Evolutionary conservation across 441 rosid species (phyloP).

Genomic region (Mallotus japonicus): DNA sequence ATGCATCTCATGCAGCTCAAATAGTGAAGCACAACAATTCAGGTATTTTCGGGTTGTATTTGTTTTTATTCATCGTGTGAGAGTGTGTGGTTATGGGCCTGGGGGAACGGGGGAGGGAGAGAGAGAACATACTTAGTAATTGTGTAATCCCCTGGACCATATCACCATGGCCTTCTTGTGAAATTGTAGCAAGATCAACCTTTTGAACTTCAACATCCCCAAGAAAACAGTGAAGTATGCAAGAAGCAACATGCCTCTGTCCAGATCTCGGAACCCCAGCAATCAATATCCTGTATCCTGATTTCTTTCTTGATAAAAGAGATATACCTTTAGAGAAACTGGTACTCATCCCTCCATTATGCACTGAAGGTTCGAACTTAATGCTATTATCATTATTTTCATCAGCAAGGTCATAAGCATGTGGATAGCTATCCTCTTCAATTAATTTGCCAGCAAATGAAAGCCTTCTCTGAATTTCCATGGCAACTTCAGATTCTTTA

Average conservation of each 20-base stretch:
- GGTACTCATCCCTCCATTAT: conserved; percentile 28
- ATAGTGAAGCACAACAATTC: neutral
- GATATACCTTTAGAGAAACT: conserved; percentile 35
- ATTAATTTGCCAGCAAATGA: conserved; percentile 55
- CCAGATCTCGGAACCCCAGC: conserved; percentile 84
- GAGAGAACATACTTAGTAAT: conserved; percentile 65
- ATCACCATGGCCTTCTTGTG: conserved; percentile 95
- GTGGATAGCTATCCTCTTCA: conserved; percentile 45
- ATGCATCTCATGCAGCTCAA: conserved; percentile 7
- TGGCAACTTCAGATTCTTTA: conserved; percentile 58
- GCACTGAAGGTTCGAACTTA: conserved; percentile 34
- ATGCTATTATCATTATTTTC: conserved; percentile 33
- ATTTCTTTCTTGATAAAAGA: conserved; percentile 45
- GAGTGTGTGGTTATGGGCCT: neutral
- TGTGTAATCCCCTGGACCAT: conserved; percentile 74
- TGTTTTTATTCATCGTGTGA: neutral
- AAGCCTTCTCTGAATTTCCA: conserved; percentile 60
- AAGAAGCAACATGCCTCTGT: conserved; percentile 91
- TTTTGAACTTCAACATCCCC: conserved; percentile 87
- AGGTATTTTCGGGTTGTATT: neutral
- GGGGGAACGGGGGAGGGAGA: neutral
- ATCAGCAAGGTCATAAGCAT: conserved; percentile 44
- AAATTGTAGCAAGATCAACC: conserved; percentile 86
- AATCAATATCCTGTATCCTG: conserved; percentile 73
- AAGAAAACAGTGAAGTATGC: conserved; percentile 79